Percentiles rank a stretch among this genome's conserved stretches.
phyloP scores from a whole-genome alignment of 148 eudicot species.

The Selenicereus undatus region DNA sequence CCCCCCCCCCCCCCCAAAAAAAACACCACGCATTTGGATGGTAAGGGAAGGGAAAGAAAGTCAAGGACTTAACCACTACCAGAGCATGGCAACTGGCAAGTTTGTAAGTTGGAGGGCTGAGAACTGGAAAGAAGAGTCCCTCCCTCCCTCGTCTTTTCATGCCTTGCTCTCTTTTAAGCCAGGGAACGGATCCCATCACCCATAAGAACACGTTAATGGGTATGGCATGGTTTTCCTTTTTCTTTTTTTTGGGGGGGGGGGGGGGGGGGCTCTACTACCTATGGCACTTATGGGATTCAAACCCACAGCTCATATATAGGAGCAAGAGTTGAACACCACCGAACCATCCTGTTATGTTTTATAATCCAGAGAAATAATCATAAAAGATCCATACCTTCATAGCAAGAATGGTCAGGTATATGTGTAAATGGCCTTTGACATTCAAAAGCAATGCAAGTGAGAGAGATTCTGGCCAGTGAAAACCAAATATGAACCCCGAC shows the following conservation, averaged over 20 bases:
- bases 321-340: no score
- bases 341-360: neutral
- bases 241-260: neutral
- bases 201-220: neutral
- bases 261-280: neutral
- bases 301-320: no score
- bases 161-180: neutral
- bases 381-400: slow-evolving; percentile 39
- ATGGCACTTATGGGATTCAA: no score
- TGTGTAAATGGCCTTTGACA: slow-evolving; percentile 84
- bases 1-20: no score
- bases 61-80: neutral
- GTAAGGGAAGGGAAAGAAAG: neutral
- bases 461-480: slow-evolving; percentile 72
- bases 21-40: neutral
- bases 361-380: neutral
- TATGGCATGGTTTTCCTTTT: no score
- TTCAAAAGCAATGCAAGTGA: slow-evolving; percentile 73
- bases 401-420: slow-evolving; percentile 65
- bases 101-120: neutral
- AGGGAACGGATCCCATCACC: neutral
- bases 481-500: slow-evolving; percentile 60
- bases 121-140: neutral
- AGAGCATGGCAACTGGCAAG: neutral
- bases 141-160: neutral